Conservation (phyloP, 2,329 filamentous ascomycete species). For the Aspergillus flavus region DNA sequence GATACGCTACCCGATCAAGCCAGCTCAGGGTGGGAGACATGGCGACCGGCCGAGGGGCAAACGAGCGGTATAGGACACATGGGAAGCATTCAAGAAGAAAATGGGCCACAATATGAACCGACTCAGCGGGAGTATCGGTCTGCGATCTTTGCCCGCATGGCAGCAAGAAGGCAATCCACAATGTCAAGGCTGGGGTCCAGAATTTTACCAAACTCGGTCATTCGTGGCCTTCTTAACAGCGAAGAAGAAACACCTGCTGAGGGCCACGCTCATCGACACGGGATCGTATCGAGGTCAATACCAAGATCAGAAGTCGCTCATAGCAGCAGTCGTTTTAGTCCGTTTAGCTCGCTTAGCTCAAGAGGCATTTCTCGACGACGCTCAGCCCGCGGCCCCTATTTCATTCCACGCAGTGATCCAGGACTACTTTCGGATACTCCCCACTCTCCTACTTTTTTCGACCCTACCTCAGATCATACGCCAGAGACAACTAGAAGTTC, state of each 20-base stretch:
- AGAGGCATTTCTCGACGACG: slow-evolving; percentile 45
- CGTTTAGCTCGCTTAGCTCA: slow-evolving; percentile 43
- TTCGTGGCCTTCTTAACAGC: slow-evolving; percentile 47
- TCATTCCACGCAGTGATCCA: slow-evolving; percentile 41
- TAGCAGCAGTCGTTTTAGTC: slow-evolving; percentile 41
- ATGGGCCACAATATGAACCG: slow-evolving; percentile 35
- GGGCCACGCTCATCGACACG: slow-evolving; percentile 48
- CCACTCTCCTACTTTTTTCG: slow-evolving; percentile 29
- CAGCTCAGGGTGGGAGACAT: slow-evolving; percentile 16
- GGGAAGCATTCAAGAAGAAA: slow-evolving; percentile 42
- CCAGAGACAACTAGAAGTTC: slow-evolving; percentile 35
- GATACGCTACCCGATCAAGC: slow-evolving; percentile 15
- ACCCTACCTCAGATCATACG: slow-evolving; percentile 28
- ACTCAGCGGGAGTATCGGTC: slow-evolving; percentile 35
- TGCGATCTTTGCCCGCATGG: slow-evolving; percentile 37
- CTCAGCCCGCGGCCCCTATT: slow-evolving; percentile 42
- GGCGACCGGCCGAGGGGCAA: slow-evolving; percentile 24
- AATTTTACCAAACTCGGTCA: slow-evolving; percentile 50
- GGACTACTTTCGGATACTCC: slow-evolving; percentile 32
- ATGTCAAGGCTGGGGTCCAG: slow-evolving; percentile 53
- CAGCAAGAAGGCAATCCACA: slow-evolving; percentile 47
- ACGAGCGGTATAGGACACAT: slow-evolving; percentile 23
- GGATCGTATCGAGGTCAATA: slow-evolving; percentile 41
- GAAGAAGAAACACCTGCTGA: slow-evolving; percentile 50
- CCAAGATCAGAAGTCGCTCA: slow-evolving; percentile 38